These are phyloP conservation scores for Lyophyllum decastes DNA, from an alignment of 768 basidiomycete species.

Conservation along the genomic window DNA sequence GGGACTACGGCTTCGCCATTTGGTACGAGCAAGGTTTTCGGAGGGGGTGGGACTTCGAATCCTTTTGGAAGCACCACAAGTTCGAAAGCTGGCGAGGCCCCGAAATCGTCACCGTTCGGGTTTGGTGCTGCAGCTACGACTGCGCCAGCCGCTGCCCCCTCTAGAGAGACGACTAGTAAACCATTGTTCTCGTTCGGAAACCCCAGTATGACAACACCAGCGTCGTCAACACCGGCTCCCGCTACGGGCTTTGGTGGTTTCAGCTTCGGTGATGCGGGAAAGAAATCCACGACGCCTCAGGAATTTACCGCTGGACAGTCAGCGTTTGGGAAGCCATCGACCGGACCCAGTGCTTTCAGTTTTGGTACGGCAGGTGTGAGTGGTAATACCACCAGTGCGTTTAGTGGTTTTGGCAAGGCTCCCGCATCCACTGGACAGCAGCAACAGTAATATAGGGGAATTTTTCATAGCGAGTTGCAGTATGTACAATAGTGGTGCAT, in stretches of 20 bases:
- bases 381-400: constrained; percentile 5
- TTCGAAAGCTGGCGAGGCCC: constrained; percentile 14
- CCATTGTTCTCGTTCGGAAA: constrained; percentile 17
- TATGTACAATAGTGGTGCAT: constrained; percentile 17
- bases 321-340: constrained; percentile 18
- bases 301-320: constrained; percentile 23
- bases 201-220: constrained; percentile 7
- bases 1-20: constrained; percentile 1
- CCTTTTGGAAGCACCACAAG: not conserved
- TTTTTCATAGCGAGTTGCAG: constrained; percentile 4
- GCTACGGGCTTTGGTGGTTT: constrained; percentile 8
- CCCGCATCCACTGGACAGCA: constrained; percentile 27
- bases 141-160: not conserved
- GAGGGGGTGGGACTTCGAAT: constrained; percentile 1
- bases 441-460: constrained; percentile 15
- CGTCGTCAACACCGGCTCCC: constrained; percentile 1
- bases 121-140: constrained; percentile 10
- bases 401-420: constrained; percentile 20
- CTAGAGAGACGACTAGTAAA: constrained; percentile 3
- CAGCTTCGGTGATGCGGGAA: constrained; percentile 16
- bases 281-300: constrained; percentile 22
- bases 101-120: constrained; percentile 12
- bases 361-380: constrained; percentile 23
- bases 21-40: constrained; percentile 2
- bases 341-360: constrained; percentile 29